Conservation (phyloP, 1,139 yeast genomes). For the Candida tropicalis region DNA sequence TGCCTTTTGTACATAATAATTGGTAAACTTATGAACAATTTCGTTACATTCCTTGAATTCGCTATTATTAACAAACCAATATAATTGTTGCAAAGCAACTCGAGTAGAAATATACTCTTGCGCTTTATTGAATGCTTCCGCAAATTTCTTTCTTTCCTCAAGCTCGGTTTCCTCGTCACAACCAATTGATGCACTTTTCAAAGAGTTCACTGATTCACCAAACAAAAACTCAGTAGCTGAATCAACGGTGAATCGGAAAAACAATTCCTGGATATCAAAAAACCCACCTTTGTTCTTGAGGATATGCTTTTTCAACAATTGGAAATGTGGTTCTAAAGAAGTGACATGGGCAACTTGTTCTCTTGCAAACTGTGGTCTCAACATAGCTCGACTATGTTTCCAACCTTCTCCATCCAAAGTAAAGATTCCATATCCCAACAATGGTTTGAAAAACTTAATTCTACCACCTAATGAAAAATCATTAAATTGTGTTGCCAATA, state of each 20-base stretch:
- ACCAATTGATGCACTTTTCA: conserved; percentile 34
- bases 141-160: conserved; percentile 26
- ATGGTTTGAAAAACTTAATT: conserved; percentile 37
- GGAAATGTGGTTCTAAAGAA: conserved; percentile 45
- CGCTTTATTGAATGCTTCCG: conserved; percentile 31
- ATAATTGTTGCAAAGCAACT: conserved; percentile 30
- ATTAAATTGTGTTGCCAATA: conserved; percentile 43
- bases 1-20: conserved; percentile 31
- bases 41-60: conserved; percentile 24
- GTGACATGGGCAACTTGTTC: conserved; percentile 53
- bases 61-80: conserved; percentile 25
- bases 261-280: conserved; percentile 40
- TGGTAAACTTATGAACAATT: conserved; percentile 32
- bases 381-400: conserved; percentile 56
- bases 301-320: conserved; percentile 35
- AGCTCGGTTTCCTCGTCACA: conserved; percentile 20
- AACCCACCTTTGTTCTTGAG: conserved; percentile 23
- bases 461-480: conserved; percentile 54
- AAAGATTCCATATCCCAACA: conserved; percentile 58
- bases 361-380: conserved; percentile 56
- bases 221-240: conserved; percentile 46
- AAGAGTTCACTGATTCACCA: conserved; percentile 36
- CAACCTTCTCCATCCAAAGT: conserved; percentile 57
- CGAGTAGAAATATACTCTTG: conserved; percentile 33
- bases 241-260: conserved; percentile 41